Base-by-base conservation (phyloP, 2,329 filamentous ascomycete genomes). In the Diplodia sapinea region DNA sequence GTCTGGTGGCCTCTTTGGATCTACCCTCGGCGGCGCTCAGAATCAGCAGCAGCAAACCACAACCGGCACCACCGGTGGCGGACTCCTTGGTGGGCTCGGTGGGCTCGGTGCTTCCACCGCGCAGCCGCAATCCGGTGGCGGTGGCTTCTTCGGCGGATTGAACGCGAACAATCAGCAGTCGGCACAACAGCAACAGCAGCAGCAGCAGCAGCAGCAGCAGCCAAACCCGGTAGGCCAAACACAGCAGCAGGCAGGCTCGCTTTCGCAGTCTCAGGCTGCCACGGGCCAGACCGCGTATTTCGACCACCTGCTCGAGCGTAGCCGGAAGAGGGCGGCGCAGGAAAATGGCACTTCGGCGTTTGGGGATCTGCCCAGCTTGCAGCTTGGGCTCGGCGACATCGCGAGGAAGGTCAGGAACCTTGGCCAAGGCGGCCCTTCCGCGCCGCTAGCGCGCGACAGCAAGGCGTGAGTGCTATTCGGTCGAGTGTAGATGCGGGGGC, bases 321-420 rank as follows among this genome's bases (percentile, higher is more conserved):
- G 87, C 43, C 87, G 85, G 75, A 89, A 89, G 77, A 88, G 92
- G 70, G 87, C 88, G 64, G 86, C 89, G 71, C 87, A 89, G 71
- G 88, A 89, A 71, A 85, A 88, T 68, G 87, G 86, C 17, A 79
- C 47, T 31, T 79, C 73, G 67, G 81, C 79, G 66, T 87, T 91
- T 75, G 90, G 91, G 72, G 92, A 97, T 69, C 85, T 99, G 55
- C 94, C 95, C 7, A 91, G 89, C 74, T 85, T 99, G 71, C 94
- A 98, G 79, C 87, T 99, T 65, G 94, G 95, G 26, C 85, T 99
- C 38, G 92, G 93, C 68, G 95, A 99, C 81, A 90, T 99, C 74
- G 85, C 88, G 68, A 84, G 88, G 71, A 88, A 85, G 85, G 95
- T 84, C 81, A 92, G 86, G 83, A 94, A 85, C 72, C 84, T 99